Evolutionary conservation across 306 rosid genomes (phyloP).

Genomic region (Betula pendula): DNA sequence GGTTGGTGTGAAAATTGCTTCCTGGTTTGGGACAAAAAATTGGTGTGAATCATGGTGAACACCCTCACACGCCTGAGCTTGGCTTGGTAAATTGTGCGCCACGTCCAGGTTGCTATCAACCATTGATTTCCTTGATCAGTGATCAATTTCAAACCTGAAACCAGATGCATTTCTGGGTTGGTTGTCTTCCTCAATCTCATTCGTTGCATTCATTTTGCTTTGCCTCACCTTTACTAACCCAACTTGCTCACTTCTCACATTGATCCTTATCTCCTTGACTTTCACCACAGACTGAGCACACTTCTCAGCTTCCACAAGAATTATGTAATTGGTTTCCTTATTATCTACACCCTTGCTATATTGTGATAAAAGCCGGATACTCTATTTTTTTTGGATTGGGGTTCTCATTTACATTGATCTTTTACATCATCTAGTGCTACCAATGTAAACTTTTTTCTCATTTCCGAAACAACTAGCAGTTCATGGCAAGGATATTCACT

Average conservation of each 20-base stretch:
- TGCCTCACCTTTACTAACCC: too few species aligned
- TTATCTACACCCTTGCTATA: not conserved
- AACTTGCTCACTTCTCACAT: too few species aligned
- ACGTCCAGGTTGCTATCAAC: not conserved
- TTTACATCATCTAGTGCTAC: not conserved
- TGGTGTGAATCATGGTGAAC: not conserved
- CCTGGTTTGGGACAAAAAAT: not conserved
- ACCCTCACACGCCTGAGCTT: not conserved
- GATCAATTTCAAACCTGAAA: too few species aligned
- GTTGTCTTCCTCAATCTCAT: too few species aligned
- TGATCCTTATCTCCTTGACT: too few species aligned
- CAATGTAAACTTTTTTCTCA: not conserved
- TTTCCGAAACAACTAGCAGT: conserved; percentile 9
- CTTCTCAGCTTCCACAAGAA: too few species aligned
- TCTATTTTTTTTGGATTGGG: not conserved
- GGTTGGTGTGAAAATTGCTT: not conserved
- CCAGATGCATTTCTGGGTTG: too few species aligned
- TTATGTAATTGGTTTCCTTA: too few species aligned
- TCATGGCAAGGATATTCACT: conserved; percentile 9
- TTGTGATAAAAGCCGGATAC: conserved; percentile 6
- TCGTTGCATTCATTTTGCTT: too few species aligned
- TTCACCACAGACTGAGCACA: too few species aligned
- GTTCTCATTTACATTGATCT: conserved; percentile 8
- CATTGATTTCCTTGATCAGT: not conserved
- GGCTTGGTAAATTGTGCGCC: not conserved